A percentile compares a stretch with the other conserved stretches of the same genome.
Conservation (phyloP, 129 eudicot species). For the Deinandra increscens region DNA sequence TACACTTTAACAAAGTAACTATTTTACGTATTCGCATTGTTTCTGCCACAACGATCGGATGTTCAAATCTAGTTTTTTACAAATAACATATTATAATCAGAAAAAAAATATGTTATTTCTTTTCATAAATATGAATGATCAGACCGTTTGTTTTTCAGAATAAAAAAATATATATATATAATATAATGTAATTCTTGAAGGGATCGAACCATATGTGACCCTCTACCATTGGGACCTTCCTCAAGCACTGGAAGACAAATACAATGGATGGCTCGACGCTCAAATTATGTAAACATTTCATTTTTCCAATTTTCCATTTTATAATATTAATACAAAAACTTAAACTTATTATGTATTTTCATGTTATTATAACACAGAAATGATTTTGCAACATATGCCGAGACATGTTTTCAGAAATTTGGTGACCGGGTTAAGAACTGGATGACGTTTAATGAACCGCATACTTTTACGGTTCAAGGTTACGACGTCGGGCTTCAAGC, state of each 20-base stretch:
- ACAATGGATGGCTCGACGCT: slow-evolving; percentile 77
- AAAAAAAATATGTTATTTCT: too few species aligned
- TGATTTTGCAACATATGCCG: slow-evolving; percentile 73
- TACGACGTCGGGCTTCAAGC: slow-evolving; percentile 82
- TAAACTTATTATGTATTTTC: neutral
- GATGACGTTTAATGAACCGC: slow-evolving; percentile 96
- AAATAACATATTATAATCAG: too few species aligned
- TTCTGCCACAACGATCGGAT: too few species aligned
- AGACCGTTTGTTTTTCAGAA: too few species aligned
- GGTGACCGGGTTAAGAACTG: slow-evolving; percentile 94
- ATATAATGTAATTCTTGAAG: too few species aligned
- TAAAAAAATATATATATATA: too few species aligned
- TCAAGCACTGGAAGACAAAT: slow-evolving; percentile 67
- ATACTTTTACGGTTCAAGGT: slow-evolving; percentile 65
- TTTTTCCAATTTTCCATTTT: slow-evolving; percentile 14
- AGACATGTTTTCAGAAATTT: slow-evolving; percentile 72
- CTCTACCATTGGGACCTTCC: slow-evolving; percentile 96
- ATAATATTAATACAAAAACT: neutral
- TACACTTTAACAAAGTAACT: too few species aligned
- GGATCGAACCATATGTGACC: slow-evolving; percentile 79
- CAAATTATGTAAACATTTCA: slow-evolving; percentile 52
- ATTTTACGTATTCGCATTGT: too few species aligned
- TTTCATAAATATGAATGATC: too few species aligned
- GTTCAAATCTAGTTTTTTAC: too few species aligned
- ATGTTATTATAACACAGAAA: slow-evolving; percentile 36